phyloP scores from a whole-genome alignment of 768 basidiomycete species.

The Rhizopogon vinicolor region DNA sequence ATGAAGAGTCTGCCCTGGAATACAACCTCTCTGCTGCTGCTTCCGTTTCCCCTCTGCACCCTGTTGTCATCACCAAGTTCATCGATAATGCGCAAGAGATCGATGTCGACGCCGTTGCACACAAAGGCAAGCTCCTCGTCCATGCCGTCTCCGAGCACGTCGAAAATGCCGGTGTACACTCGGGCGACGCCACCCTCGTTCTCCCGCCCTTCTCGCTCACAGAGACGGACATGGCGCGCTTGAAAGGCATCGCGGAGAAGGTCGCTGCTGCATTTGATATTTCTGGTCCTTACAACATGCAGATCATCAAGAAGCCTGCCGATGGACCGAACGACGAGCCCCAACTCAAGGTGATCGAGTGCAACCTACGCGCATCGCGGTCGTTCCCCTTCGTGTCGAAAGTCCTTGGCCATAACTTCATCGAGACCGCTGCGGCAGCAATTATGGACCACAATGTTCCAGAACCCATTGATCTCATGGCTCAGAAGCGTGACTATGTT shows the following conservation, averaged over 20 bases:
- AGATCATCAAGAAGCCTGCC: constrained; percentile 83
- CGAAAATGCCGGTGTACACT: constrained; percentile 98
- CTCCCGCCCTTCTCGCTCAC: constrained; percentile 87
- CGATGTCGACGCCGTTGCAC: constrained; percentile 94
- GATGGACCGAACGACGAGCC: constrained; percentile 48
- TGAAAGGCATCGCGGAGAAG: constrained; percentile 93
- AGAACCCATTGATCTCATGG: constrained; percentile 89
- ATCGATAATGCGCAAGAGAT: constrained; percentile 98
- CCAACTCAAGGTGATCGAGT: constrained; percentile 96
- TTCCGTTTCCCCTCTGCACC: constrained; percentile 92
- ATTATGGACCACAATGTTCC: constrained; percentile 86
- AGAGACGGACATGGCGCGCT: constrained; percentile 71
- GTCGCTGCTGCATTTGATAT: constrained; percentile 94
- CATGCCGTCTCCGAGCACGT: constrained; percentile 98
- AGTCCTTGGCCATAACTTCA: constrained; percentile 96
- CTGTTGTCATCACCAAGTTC: constrained; percentile 98
- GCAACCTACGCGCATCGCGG: constrained; percentile 95
- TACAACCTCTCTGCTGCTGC: constrained; percentile 97
- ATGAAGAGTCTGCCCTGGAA: constrained; percentile 84
- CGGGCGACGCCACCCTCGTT: constrained; percentile 96
- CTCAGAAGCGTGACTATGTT: constrained; percentile 81
- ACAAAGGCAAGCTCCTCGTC: constrained; percentile 86
- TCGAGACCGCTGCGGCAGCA: constrained; percentile 87
- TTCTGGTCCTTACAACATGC: constrained; percentile 99
- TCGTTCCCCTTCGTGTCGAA: constrained; percentile 99